Conservation (phyloP, 2,329 filamentous ascomycete genomes). For the Teratosphaeria nubilosa region DNA sequence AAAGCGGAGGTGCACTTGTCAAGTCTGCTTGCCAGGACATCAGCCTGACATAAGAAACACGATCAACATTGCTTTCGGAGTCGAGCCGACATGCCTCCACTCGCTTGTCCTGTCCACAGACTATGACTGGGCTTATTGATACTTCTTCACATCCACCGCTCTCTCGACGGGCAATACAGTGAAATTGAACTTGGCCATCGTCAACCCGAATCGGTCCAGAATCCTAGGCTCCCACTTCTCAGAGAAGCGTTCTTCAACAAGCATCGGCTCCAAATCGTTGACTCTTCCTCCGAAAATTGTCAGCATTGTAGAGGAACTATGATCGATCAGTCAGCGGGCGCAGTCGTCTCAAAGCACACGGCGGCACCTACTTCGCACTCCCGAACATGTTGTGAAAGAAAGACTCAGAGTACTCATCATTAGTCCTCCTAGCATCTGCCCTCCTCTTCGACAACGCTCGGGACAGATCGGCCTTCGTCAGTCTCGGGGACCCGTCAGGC, state of each 20-base stretch:
- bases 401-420: conserved; percentile 24
- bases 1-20: background rate
- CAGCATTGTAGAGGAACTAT: conserved; percentile 33
- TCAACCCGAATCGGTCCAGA: conserved; percentile 28
- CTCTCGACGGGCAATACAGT: conserved; percentile 32
- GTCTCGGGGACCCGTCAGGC: conserved; percentile 20
- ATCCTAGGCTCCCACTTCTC: conserved; percentile 33
- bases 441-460: conserved; percentile 25
- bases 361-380: conserved; percentile 20
- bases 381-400: conserved; percentile 32
- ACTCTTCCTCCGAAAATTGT: conserved; percentile 32
- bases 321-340: background rate
- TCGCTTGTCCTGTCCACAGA: background rate
- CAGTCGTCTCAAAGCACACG: background rate
- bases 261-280: conserved; percentile 30
- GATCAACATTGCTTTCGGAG: background rate
- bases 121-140: conserved; percentile 1
- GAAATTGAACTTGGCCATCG: conserved; percentile 33
- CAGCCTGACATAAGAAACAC: background rate
- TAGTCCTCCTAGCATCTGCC: conserved; percentile 26
- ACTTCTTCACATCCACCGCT: conserved; percentile 25
- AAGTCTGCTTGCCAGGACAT: background rate
- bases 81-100: background rate
- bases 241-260: conserved; percentile 31
- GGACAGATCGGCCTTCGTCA: conserved; percentile 31